Percentiles rank a stretch among this genome's conserved stretches.
Conservation (phyloP, 495 filamentous ascomycete genomes). For the Hypoxylon rickii region DNA sequence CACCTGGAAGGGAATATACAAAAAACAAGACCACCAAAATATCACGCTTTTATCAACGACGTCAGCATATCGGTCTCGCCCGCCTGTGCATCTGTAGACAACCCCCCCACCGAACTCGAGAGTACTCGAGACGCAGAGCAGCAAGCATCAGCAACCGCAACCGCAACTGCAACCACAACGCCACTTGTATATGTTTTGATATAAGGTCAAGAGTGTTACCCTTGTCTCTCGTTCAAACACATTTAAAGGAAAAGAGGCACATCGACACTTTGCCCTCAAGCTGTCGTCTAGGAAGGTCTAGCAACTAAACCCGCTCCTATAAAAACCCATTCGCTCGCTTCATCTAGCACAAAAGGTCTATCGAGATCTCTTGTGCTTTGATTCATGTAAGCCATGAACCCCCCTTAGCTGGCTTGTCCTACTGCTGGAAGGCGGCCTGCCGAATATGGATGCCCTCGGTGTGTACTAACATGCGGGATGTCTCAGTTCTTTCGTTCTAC, state of each 20-base stretch:
- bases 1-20: slow-evolving; percentile 36
- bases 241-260: slow-evolving; percentile 27
- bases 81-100: slow-evolving; percentile 13
- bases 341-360: slow-evolving; percentile 32
- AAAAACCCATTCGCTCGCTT: slow-evolving; percentile 51
- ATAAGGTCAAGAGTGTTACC: slow-evolving; percentile 17
- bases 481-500: slow-evolving; percentile 49
- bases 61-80: slow-evolving; percentile 19
- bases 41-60: slow-evolving; percentile 12
- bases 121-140: background rate
- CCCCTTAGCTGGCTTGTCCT: slow-evolving; percentile 1
- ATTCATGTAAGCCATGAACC: slow-evolving; percentile 44
- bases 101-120: slow-evolving; percentile 13
- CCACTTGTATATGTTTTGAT: slow-evolving; percentile 33
- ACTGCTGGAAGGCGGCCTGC: background rate
- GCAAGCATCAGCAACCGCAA: background rate
- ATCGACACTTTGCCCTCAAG: slow-evolving; percentile 16
- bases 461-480: slow-evolving; percentile 21
- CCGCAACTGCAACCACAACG: background rate
- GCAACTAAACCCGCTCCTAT: slow-evolving; percentile 34
- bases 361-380: slow-evolving; percentile 40
- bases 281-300: slow-evolving; percentile 27
- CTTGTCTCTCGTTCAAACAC: slow-evolving; percentile 19
- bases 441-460: slow-evolving; percentile 7
- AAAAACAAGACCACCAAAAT: slow-evolving; percentile 26